Percentiles rank a stretch among this genome's conserved stretches.
Evolutionary conservation across 2,329 filamentous ascomycete genomes (phyloP).

Genomic region (Fusarium abutilonis): DNA sequence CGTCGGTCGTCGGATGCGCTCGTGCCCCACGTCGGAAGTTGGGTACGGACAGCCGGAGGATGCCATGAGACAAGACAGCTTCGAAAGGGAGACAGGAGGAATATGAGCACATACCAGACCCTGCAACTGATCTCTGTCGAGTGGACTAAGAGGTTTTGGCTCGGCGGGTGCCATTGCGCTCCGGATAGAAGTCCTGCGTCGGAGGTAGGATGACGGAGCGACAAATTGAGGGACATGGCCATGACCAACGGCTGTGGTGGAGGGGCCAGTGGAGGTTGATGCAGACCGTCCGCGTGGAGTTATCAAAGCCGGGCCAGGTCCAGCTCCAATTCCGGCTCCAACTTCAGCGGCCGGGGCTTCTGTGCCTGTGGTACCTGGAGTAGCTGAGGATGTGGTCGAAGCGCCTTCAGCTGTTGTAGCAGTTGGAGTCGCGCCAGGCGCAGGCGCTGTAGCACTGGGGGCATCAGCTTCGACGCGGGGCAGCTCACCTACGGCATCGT

Average conservation of each 20-base stretch:
- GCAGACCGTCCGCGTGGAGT: conserved; percentile 37
- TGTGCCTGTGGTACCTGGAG: conserved; percentile 7
- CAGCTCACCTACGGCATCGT: conserved; percentile 31
- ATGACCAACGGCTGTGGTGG: conserved; percentile 40
- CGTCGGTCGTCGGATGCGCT: conserved; percentile 14
- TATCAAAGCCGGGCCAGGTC: conserved; percentile 31
- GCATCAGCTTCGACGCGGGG: conserved; percentile 28
- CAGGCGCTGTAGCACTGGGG: conserved; percentile 15
- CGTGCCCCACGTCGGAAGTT: conserved; percentile 32
- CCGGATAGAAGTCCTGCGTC: conserved; percentile 50
- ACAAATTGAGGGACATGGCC: conserved; percentile 63
- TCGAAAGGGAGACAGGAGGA: conserved; percentile 9
- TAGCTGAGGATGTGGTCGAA: conserved; percentile 25
- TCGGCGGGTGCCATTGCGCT: conserved; percentile 53
- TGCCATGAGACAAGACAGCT: conserved; percentile 6
- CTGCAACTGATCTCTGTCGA: conserved; percentile 81
- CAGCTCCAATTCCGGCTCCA: conserved; percentile 11
- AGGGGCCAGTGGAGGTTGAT: conserved; percentile 39
- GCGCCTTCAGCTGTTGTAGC: conserved; percentile 19
- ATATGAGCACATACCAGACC: conserved; percentile 70
- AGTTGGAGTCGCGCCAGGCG: conserved; percentile 16
- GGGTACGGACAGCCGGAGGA: conserved; percentile 32
- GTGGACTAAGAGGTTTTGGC: conserved; percentile 61
- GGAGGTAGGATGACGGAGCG: conserved; percentile 68
- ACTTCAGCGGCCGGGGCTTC: conserved; percentile 12